Evolutionary conservation across 2,329 filamentous ascomycete species (phyloP).

Genomic region (Diaporthe sp.): DNA sequence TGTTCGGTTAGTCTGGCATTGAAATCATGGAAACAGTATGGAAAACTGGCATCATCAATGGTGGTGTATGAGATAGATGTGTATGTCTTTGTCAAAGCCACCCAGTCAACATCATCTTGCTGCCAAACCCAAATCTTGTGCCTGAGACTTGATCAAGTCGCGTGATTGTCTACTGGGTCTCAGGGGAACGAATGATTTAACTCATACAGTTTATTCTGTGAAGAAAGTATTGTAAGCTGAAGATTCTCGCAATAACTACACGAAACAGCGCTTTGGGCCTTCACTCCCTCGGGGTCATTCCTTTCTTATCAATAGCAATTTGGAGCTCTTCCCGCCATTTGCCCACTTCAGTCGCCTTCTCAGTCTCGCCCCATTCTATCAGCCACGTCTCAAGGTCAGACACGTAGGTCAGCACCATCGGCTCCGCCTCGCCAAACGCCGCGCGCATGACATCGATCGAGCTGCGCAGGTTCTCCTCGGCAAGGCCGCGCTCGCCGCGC

Average conservation of each 20-base stretch:
- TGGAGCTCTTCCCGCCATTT: slow-evolving; percentile 3
- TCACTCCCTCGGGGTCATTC: not conserved
- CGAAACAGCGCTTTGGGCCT: not conserved
- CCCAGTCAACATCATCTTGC: not conserved
- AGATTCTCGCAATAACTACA: not conserved
- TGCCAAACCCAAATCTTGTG: not conserved
- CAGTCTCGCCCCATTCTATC: slow-evolving; percentile 1
- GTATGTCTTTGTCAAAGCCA: not conserved
- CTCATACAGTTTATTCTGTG: too few species aligned
- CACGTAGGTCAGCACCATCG: slow-evolving; percentile 8
- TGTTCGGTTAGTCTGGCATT: not conserved
- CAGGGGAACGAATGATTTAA: too few species aligned
- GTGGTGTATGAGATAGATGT: not conserved
- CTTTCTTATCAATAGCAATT: not conserved
- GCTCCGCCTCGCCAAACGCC: not conserved
- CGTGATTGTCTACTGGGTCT: not conserved
- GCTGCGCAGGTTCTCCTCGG: slow-evolving; percentile 1
- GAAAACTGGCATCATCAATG: not conserved
- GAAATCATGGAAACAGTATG: not conserved
- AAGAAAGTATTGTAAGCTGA: not conserved
- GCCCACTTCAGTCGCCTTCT: not conserved
- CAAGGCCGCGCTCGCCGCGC: not conserved
- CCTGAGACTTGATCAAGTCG: too few species aligned
- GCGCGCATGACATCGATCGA: slow-evolving; percentile 4
- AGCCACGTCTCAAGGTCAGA: slow-evolving; percentile 16